These are phyloP conservation scores for Amphibolis antarctica DNA, from an alignment of 106 monocot species.

Conservation along the genomic window DNA sequence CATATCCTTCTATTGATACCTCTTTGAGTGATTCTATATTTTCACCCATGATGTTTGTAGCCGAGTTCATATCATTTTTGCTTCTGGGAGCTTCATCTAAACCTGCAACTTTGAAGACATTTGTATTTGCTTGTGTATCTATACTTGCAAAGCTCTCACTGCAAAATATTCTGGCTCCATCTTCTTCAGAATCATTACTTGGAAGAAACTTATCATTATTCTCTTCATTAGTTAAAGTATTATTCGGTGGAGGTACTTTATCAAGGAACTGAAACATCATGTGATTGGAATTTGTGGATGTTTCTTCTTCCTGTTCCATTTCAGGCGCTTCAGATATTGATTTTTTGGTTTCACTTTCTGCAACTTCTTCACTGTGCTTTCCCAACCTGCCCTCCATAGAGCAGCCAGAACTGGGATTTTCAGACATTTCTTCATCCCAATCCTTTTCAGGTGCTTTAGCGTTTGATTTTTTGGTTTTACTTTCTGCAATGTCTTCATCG, in stretches of 20 bases:
- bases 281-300: neutral
- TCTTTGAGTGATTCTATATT: neutral
- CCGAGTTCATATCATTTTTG: neutral
- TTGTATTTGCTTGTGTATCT: neutral
- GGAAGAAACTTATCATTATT: neutral
- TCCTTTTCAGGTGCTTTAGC: no score
- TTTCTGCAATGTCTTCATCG: no score
- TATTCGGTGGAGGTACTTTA: neutral
- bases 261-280: neutral
- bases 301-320: constrained; percentile 3
- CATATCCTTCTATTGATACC: neutral
- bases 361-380: neutral
- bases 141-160: neutral
- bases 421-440: no score
- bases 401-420: no score
- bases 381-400: no score
- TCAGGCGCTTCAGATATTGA: neutral
- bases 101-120: neutral
- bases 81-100: neutral
- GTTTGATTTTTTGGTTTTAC: no score
- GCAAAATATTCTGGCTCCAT: neutral
- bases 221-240: neutral
- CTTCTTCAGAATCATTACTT: neutral
- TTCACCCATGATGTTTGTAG: neutral
- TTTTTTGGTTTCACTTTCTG: constrained; percentile 1